Conservation (phyloP, 169 alveolate species). For the Plasmodium coatneyi region DNA sequence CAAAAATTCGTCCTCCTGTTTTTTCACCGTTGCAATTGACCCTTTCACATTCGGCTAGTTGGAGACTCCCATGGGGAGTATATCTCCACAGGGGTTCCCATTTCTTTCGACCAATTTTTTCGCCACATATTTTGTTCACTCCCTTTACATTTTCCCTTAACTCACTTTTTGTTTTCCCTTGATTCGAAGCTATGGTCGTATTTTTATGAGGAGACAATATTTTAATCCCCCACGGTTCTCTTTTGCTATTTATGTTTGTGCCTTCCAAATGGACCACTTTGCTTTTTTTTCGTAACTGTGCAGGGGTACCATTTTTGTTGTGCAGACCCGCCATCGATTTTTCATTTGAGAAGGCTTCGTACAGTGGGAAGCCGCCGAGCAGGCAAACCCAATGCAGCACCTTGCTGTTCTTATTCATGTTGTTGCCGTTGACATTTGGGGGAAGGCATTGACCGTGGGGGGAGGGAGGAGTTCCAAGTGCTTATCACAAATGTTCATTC, state of each 20-base stretch:
- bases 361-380: background rate
- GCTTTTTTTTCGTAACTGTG: background rate
- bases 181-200: background rate
- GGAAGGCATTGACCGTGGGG: background rate
- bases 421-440: background rate
- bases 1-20: background rate
- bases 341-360: background rate
- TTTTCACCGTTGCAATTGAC: background rate
- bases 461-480: background rate
- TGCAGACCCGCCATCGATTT: background rate
- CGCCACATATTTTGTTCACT: background rate
- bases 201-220: background rate
- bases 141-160: constrained; percentile 1
- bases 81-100: background rate
- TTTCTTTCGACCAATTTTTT: background rate
- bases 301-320: background rate
- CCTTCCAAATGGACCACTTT: constrained; percentile 27
- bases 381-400: constrained; percentile 3
- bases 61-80: background rate
- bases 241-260: background rate
- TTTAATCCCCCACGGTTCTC: background rate
- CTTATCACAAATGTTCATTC: background rate
- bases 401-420: constrained; percentile 18
- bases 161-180: background rate
- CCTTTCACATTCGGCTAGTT: background rate